Evolutionary conservation across 2,329 filamentous ascomycete genomes (phyloP).

Genomic region (Sclerotinia borealis): DNA sequence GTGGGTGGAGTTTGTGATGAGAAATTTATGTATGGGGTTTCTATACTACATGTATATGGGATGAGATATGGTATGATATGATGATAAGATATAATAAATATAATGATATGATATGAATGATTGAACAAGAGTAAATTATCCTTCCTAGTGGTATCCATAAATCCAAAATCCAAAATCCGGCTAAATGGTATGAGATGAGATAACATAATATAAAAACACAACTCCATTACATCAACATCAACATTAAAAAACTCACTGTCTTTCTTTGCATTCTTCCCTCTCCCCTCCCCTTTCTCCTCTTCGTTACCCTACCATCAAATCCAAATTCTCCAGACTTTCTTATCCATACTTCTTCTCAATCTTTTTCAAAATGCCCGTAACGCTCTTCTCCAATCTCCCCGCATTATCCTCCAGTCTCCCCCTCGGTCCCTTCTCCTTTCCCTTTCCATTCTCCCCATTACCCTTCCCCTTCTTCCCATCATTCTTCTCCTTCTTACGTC

Average conservation of each 20-base stretch:
- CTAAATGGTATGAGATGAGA: not conserved
- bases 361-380: conserved; percentile 68
- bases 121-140: too few species aligned
- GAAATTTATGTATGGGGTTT: too few species aligned
- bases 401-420: conserved; percentile 60
- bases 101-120: too few species aligned
- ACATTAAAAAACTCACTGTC: too few species aligned
- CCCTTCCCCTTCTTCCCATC: not conserved
- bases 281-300: not conserved
- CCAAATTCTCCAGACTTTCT: not conserved
- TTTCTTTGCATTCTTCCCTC: too few species aligned
- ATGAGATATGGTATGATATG: too few species aligned
- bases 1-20: too few species aligned
- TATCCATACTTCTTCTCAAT: conserved; percentile 59
- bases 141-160: not conserved
- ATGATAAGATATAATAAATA: too few species aligned
- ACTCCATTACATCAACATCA: not conserved
- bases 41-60: too few species aligned
- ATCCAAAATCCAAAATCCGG: not conserved
- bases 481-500: not conserved
- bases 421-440: conserved; percentile 39
- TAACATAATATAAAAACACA: not conserved
- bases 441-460: not conserved
- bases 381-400: conserved; percentile 61
- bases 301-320: not conserved